These are phyloP conservation scores for Kwoniella botswanensis DNA, from an alignment of 768 basidiomycete species.

Conservation along the genomic window DNA sequence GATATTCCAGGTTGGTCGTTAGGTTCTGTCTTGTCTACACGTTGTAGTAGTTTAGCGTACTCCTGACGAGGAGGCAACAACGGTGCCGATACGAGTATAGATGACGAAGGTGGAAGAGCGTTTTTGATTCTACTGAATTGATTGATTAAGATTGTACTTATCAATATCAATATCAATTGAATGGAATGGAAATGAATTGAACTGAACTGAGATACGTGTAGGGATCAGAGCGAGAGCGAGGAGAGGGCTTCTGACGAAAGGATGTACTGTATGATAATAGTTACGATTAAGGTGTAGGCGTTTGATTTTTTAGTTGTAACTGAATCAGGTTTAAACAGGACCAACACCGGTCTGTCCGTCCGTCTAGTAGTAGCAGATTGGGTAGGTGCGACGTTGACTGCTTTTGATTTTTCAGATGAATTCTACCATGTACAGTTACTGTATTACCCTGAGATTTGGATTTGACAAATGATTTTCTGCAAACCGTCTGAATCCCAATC, in stretches of 20 bases:
- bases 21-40: not conserved
- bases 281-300: not conserved
- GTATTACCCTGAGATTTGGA: constrained; percentile 5
- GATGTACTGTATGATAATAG: not conserved
- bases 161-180: not conserved
- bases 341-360: not conserved
- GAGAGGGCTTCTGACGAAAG: not conserved
- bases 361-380: not conserved
- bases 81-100: too few relatives aligned
- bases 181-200: constrained; percentile 2
- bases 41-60: not conserved
- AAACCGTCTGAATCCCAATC: not conserved
- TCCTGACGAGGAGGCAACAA: too few relatives aligned
- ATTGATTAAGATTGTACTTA: not conserved
- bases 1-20: not conserved
- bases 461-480: not conserved
- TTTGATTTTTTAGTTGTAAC: constrained; percentile 11
- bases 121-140: too few relatives aligned
- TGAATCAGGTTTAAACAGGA: constrained; percentile 10
- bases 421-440: not conserved
- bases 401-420: constrained; percentile 1
- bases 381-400: not conserved
- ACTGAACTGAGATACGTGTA: not conserved
- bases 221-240: not conserved
- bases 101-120: too few relatives aligned